Evolutionary conservation across 257 asterid species (phyloP).

Genomic region (Eustoma russellianum): DNA sequence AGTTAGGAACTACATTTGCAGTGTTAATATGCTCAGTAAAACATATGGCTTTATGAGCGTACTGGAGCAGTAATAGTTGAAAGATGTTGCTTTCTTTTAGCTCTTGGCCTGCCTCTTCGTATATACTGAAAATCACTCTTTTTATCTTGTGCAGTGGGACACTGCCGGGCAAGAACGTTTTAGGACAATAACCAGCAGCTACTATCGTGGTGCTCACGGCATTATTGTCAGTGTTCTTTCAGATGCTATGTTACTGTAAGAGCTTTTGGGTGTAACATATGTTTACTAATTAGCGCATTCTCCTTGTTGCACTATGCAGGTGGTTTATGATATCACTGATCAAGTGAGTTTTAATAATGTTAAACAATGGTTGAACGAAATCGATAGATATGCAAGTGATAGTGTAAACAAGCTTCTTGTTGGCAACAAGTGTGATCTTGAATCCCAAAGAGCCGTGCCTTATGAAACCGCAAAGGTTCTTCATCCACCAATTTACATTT

Average conservation of each 20-base stretch:
- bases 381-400: slow-evolving; percentile 86
- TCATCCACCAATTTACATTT: too few relatives aligned
- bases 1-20: neutral
- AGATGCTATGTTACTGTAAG: neutral
- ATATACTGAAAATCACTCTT: neutral
- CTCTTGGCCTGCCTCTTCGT: slow-evolving; percentile 1
- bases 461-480: slow-evolving; percentile 72
- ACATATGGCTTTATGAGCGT: neutral
- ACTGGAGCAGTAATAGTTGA: neutral
- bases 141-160: slow-evolving; percentile 54
- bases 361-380: slow-evolving; percentile 82
- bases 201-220: slow-evolving; percentile 94
- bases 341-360: slow-evolving; percentile 87
- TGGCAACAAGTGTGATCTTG: slow-evolving; percentile 80
- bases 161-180: slow-evolving; percentile 97
- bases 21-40: neutral
- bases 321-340: slow-evolving; percentile 86
- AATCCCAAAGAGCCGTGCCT: slow-evolving; percentile 70
- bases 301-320: slow-evolving; percentile 31
- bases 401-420: slow-evolving; percentile 89
- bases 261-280: slow-evolving; percentile 7
- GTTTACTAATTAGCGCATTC: slow-evolving; percentile 4
- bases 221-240: slow-evolving; percentile 55
- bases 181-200: slow-evolving; percentile 94
- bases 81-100: neutral